These are phyloP conservation scores for Volvox reticuliferus DNA, from an alignment of 139 green algal species.

Conservation along the genomic window DNA sequence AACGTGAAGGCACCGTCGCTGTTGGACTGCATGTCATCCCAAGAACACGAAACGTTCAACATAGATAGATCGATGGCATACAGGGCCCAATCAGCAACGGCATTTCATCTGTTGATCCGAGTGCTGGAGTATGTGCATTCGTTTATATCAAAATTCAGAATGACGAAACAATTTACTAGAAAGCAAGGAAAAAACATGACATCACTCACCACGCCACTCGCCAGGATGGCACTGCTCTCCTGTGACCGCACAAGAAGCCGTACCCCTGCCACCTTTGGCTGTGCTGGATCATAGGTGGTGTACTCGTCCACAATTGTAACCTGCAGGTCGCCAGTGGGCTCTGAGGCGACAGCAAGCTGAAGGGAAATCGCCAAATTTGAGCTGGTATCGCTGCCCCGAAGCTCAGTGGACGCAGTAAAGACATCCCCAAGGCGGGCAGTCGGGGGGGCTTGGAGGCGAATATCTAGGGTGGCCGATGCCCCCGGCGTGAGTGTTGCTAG, in stretches of 20 bases:
- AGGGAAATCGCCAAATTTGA: not conserved
- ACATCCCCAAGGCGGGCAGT: not conserved
- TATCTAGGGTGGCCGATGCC: not conserved
- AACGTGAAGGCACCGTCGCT: not conserved
- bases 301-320: constrained; percentile 32
- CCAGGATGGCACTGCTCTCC: not conserved
- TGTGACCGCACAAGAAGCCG: not conserved
- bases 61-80: too few relatives aligned
- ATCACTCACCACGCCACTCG: not conserved
- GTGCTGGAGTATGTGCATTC: too few relatives aligned
- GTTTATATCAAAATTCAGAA: too few relatives aligned
- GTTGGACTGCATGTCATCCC: constrained; percentile 22
- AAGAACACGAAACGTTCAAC: too few relatives aligned
- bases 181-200: not conserved
- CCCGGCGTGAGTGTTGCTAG: not conserved
- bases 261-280: not conserved
- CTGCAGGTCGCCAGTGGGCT: not conserved
- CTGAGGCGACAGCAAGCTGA: constrained; percentile 3
- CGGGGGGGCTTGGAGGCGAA: not conserved
- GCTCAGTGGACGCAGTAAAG: not conserved
- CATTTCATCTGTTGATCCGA: too few relatives aligned
- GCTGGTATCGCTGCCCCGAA: not conserved
- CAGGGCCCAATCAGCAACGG: too few relatives aligned
- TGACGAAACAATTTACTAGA: not conserved
- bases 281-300: constrained; percentile 7